Evolutionary conservation across 768 basidiomycete species (phyloP).

Genomic region (Suillus decipiens): DNA sequence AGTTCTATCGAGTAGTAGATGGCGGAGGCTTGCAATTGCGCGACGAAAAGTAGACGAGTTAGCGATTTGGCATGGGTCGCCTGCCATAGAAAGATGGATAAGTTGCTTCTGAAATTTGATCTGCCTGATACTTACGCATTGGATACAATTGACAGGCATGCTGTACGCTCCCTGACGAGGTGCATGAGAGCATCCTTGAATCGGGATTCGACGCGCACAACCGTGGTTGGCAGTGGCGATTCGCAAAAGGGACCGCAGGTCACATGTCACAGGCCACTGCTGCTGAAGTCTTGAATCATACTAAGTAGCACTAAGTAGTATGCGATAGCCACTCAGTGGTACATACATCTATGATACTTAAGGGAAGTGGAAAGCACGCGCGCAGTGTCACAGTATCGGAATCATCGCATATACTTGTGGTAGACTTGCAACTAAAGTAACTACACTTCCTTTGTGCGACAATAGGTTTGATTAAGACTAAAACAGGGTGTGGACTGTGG

Average conservation of each 20-base stretch:
- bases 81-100: not conserved
- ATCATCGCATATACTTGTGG: not conserved
- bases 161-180: not conserved
- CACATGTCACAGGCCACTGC: no score
- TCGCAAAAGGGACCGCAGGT: no score
- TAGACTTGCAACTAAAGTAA: not conserved
- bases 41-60: not conserved
- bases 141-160: not conserved
- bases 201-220: not conserved
- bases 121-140: not conserved
- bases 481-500: not conserved
- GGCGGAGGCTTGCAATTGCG: not conserved
- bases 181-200: not conserved
- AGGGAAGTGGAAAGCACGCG: not conserved
- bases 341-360: not conserved
- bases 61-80: not conserved
- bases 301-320: no score
- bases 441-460: not conserved
- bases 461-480: not conserved
- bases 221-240: no score
- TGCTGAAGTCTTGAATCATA: not conserved
- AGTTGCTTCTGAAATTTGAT: not conserved
- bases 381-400: not conserved
- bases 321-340: not conserved
- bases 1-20: not conserved